Conservation (phyloP, 306 rosid genomes). For the Malus orientalis region DNA sequence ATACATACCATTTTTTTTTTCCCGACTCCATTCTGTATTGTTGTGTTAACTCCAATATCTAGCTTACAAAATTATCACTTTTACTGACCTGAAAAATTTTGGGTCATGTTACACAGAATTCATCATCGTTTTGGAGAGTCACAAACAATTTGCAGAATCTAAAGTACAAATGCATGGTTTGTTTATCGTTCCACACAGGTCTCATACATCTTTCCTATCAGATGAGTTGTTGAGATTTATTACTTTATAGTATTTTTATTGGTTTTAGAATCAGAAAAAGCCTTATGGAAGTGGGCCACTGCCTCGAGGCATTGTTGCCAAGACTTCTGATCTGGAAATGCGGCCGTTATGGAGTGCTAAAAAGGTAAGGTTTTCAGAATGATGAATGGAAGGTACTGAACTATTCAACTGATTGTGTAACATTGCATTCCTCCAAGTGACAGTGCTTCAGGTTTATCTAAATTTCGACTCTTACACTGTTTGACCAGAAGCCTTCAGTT, state of each 20-base stretch:
- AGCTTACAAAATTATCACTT: background rate
- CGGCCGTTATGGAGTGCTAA: slow-evolving; percentile 51
- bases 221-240: background rate
- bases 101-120: slow-evolving; percentile 22
- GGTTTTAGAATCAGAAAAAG: slow-evolving; percentile 53
- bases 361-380: slow-evolving; percentile 4
- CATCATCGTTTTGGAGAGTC: slow-evolving; percentile 29
- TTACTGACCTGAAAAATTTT: background rate
- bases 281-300: slow-evolving; percentile 73
- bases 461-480: background rate
- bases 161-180: slow-evolving; percentile 56
- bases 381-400: background rate
- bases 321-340: slow-evolving; percentile 58
- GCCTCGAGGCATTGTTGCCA: slow-evolving; percentile 60
- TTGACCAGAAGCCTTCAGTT: background rate
- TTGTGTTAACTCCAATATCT: background rate
- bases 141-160: slow-evolving; percentile 16
- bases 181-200: slow-evolving; percentile 6
- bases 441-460: background rate
- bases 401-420: background rate
- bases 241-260: slow-evolving; percentile 27
- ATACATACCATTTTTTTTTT: background rate
- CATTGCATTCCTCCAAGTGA: background rate
- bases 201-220: background rate
- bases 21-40: background rate